Conservation (phyloP, 768 basidiomycete species). For the Mycena latifolia region DNA sequence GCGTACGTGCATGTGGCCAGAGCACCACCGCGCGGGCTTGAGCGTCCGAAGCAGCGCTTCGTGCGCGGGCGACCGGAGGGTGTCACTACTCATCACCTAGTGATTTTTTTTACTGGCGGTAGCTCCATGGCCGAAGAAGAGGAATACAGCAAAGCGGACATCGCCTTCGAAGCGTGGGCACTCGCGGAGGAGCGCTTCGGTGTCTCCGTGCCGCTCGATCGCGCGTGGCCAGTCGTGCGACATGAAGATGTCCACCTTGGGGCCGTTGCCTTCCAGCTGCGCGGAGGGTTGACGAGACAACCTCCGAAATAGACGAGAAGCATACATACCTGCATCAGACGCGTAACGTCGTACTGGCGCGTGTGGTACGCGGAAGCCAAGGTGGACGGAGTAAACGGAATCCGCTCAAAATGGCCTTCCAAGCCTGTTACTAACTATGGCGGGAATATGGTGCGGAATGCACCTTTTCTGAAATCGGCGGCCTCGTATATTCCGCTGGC, state of each 20-base stretch:
- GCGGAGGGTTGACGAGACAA: neutral
- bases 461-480: slow-evolving; percentile 80
- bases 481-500: slow-evolving; percentile 92
- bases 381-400: slow-evolving; percentile 82
- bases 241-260: slow-evolving; percentile 80
- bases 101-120: too few species aligned
- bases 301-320: neutral
- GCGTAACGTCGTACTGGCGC: slow-evolving; percentile 85
- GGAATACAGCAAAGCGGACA: too few species aligned
- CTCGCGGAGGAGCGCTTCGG: slow-evolving; percentile 69
- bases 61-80: slow-evolving; percentile 77
- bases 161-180: slow-evolving; percentile 73
- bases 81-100: slow-evolving; percentile 54
- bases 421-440: neutral
- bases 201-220: slow-evolving; percentile 87
- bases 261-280: slow-evolving; percentile 54
- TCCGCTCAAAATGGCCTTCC: slow-evolving; percentile 81
- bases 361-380: slow-evolving; percentile 93
- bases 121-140: too few species aligned
- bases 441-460: slow-evolving; percentile 15
- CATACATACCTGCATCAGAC: slow-evolving; percentile 75
- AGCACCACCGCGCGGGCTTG: slow-evolving; percentile 55
- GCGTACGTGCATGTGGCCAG: slow-evolving; percentile 72
- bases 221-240: slow-evolving; percentile 97
- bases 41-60: slow-evolving; percentile 67